These are phyloP conservation scores for Scheffersomyces stipitis DNA, from an alignment of 805 yeast genomes.

Conservation along the genomic window DNA sequence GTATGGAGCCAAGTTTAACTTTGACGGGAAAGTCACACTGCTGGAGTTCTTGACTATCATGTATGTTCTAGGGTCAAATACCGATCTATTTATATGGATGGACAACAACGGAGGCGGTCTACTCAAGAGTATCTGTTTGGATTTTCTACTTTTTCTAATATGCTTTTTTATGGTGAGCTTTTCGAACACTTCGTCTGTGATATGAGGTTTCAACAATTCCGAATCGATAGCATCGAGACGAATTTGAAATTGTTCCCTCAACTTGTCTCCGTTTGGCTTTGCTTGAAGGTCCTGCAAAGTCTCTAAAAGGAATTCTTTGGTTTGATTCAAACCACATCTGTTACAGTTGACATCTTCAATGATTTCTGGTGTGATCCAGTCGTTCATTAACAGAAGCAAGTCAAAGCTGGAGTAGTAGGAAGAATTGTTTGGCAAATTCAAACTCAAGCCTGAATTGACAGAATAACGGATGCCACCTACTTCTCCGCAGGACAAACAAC, in stretches of 20 bases:
- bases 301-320: constrained; percentile 47
- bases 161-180: constrained; percentile 71
- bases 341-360: constrained; percentile 95
- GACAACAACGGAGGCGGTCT: constrained; percentile 82
- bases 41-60: constrained; percentile 83
- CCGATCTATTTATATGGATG: constrained; percentile 89
- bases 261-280: constrained; percentile 38
- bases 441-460: constrained; percentile 69
- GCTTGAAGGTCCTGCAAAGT: constrained; percentile 30
- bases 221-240: constrained; percentile 31
- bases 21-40: constrained; percentile 71
- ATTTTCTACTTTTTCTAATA: constrained; percentile 73
- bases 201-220: constrained; percentile 64
- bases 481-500: constrained; percentile 89
- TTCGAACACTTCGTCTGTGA: constrained; percentile 78
- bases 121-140: constrained; percentile 77
- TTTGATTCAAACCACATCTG: constrained; percentile 76
- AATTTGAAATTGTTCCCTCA: constrained; percentile 26
- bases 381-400: constrained; percentile 54
- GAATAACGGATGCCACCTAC: constrained; percentile 89
- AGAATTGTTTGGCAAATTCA: constrained; percentile 60
- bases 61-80: constrained; percentile 84
- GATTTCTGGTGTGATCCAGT: constrained; percentile 77
- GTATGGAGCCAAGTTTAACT: constrained; percentile 65
- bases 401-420: constrained; percentile 31